Percentiles rank a stretch among this genome's conserved stretches.
Evolutionary conservation across 2,329 filamentous ascomycete genomes (phyloP).

Genomic region (Fusarium pseudocircinatum): DNA sequence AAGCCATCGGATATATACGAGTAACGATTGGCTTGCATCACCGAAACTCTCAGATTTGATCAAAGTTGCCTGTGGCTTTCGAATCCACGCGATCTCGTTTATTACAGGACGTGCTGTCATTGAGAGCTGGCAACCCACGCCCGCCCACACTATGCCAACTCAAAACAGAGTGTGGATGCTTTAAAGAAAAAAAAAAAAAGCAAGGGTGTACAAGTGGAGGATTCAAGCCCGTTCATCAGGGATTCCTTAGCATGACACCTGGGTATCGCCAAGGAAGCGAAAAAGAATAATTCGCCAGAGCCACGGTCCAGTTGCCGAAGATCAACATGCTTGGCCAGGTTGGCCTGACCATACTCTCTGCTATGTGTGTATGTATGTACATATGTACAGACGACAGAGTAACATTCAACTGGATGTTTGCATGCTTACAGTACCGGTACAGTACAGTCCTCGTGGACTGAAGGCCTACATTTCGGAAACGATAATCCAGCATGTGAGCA

Average conservation of each 20-base stretch:
- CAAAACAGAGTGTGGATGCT: constrained; percentile 27
- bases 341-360: not conserved
- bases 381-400: not conserved
- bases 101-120: constrained; percentile 20
- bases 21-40: constrained; percentile 12
- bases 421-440: not conserved
- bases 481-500: not conserved
- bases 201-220: constrained; percentile 33
- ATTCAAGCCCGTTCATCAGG: constrained; percentile 25
- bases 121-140: constrained; percentile 5
- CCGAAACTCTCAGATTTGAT: constrained; percentile 6
- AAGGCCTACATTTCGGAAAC: not conserved
- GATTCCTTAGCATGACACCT: constrained; percentile 27
- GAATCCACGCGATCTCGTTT: constrained; percentile 13
- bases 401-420: not conserved
- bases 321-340: constrained; percentile 14
- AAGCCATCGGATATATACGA: not conserved
- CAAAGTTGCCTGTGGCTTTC: constrained; percentile 21
- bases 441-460: not conserved
- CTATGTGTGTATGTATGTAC: not conserved
- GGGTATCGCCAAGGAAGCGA: constrained; percentile 42
- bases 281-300: constrained; percentile 43
- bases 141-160: constrained; percentile 23
- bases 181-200: constrained; percentile 1
- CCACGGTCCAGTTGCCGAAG: constrained; percentile 19